Conservation (phyloP, 495 filamentous ascomycete genomes). For the Rostrohypoxylon terebratum region DNA sequence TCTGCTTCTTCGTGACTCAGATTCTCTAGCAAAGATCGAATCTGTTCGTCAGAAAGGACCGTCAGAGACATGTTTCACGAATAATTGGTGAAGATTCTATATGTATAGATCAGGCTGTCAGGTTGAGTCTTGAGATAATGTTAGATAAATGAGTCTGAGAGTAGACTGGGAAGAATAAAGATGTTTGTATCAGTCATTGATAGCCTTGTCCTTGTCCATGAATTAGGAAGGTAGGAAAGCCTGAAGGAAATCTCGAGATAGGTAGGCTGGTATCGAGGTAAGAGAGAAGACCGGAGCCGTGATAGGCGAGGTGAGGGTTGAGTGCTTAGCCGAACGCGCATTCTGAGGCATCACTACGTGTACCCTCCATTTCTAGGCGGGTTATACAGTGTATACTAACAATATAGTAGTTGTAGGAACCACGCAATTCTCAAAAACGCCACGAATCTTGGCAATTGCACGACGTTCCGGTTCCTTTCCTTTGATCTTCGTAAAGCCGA, state of each 20-base stretch:
- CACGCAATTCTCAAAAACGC: conserved; percentile 15
- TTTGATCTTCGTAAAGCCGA: conserved; percentile 20
- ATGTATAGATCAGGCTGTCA: not conserved
- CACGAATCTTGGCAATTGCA: conserved; percentile 35
- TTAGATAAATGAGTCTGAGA: conserved; percentile 9
- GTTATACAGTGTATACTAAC: not conserved
- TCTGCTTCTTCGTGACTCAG: conserved; percentile 76
- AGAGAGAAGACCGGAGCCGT: conserved; percentile 18
- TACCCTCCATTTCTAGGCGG: conserved; percentile 11
- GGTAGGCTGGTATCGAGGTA: conserved; percentile 5
- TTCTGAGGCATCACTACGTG: conserved; percentile 1
- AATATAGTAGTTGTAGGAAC: not conserved
- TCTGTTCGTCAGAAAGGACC: conserved; percentile 77
- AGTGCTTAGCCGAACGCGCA: conserved; percentile 32
- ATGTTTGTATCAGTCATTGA: not conserved
- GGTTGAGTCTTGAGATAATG: conserved; percentile 10
- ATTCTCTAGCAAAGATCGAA: conserved; percentile 75
- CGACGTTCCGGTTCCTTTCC: conserved; percentile 1
- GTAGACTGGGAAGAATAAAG: not conserved
- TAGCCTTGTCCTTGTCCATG: conserved; percentile 2
- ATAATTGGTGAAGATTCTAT: conserved; percentile 15
- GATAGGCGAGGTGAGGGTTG: conserved; percentile 5
- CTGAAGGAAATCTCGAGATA: conserved; percentile 20
- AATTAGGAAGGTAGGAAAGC: conserved; percentile 2
- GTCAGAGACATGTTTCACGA: conserved; percentile 75